Percentiles rank a stretch among this genome's conserved stretches.
Conservation (phyloP, 164 flowering plant species). For the Litsea cubeba region DNA sequence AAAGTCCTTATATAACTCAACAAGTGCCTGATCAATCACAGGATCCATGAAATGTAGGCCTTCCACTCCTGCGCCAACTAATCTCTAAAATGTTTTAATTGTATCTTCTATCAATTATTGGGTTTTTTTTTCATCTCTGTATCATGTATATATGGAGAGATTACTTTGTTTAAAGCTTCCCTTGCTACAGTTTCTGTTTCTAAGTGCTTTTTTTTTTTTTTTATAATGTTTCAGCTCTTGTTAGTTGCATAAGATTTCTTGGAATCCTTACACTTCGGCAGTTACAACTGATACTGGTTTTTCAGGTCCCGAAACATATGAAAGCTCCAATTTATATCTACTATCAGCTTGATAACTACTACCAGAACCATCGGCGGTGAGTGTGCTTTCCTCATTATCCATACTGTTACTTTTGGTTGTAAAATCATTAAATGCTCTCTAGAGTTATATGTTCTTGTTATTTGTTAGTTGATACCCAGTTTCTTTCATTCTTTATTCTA, state of each 20-base stretch:
- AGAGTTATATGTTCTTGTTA: background rate
- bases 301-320: constrained; percentile 59
- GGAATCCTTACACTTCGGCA: background rate
- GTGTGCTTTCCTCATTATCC: constrained; percentile 12
- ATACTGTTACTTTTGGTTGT: background rate
- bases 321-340: constrained; percentile 77
- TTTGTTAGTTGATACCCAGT: background rate
- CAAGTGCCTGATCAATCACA: too few species aligned
- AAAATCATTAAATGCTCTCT: background rate
- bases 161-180: background rate
- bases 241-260: background rate
- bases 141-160: background rate
- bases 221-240: background rate
- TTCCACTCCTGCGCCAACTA: too few species aligned
- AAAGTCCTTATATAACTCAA: too few species aligned
- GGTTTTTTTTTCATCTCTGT: background rate
- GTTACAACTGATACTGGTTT: constrained; percentile 1
- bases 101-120: background rate
- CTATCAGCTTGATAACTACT: constrained; percentile 78
- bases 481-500: background rate
- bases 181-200: too few species aligned
- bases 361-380: constrained; percentile 82
- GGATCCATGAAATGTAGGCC: too few species aligned
- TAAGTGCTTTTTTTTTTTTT: too few species aligned
- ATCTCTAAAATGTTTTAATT: background rate